Conservation (phyloP, 2,329 filamentous ascomycete genomes). For the Aureobasidium sp. region DNA sequence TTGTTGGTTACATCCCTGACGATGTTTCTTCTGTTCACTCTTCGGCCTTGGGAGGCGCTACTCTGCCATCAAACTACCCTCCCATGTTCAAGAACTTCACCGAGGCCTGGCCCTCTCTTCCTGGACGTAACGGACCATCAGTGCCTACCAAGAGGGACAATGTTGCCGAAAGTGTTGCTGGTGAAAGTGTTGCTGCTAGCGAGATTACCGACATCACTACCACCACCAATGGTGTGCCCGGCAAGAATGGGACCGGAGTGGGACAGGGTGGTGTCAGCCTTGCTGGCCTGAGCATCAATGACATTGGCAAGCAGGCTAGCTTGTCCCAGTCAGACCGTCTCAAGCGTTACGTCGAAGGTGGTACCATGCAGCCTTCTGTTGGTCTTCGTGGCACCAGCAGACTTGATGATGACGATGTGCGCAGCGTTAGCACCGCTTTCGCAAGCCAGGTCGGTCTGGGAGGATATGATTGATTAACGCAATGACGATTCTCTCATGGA, state of each 20-base stretch:
- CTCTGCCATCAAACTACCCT: conserved; percentile 66
- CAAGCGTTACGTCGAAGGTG: conserved; percentile 82
- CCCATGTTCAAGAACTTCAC: conserved; percentile 94
- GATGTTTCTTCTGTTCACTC: conserved; percentile 96
- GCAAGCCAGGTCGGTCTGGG: conserved; percentile 70
- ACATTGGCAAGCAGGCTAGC: conserved; percentile 63
- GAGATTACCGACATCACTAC: conserved; percentile 81
- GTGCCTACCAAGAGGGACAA: conserved; percentile 51
- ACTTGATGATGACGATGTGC: conserved; percentile 79
- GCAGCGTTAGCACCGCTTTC: conserved; percentile 93
- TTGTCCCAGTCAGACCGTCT: conserved; percentile 82
- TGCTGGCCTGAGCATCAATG: conserved; percentile 69
- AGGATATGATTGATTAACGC: conserved; percentile 26
- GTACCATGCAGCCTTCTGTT: conserved; percentile 24
- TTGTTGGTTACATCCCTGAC: conserved; percentile 92
- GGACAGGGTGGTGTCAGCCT: conserved; percentile 85
- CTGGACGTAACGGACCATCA: conserved; percentile 50
- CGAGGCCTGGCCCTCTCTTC: conserved; percentile 78
- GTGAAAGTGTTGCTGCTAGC: conserved; percentile 86
- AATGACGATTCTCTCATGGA: neutral
- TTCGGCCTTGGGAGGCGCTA: conserved; percentile 68
- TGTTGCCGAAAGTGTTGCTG: conserved; percentile 60
- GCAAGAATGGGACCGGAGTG: conserved; percentile 44
- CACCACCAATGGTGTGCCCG: conserved; percentile 59
- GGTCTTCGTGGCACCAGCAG: conserved; percentile 49